These are phyloP conservation scores for Lagenidium giganteum DNA, from an alignment of 352 stramenopile species.

Conservation along the genomic window DNA sequence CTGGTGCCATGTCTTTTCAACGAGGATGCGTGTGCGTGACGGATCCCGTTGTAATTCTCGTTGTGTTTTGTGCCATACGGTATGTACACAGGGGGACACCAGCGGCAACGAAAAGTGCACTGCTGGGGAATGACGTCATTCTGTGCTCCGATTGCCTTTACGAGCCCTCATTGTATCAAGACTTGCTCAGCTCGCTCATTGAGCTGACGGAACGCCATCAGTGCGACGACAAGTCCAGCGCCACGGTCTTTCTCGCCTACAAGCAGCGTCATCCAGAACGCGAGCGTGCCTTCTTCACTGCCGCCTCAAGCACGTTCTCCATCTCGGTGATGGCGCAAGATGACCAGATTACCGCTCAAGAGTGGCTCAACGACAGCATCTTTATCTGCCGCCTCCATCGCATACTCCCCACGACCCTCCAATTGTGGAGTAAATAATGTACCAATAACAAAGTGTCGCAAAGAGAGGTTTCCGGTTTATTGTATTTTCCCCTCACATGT, in stretches of 20 bases:
- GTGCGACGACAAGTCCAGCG: background rate
- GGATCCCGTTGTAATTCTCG: too few species aligned
- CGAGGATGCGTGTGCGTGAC: background rate
- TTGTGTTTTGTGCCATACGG: slow-evolving; percentile 3
- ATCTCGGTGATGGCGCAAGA: slow-evolving; percentile 25
- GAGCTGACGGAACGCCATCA: slow-evolving; percentile 18
- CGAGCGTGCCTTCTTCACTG: slow-evolving; percentile 41
- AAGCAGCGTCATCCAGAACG: slow-evolving; percentile 54
- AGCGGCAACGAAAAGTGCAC: background rate
- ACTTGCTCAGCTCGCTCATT: slow-evolving; percentile 36
- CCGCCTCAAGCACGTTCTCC: slow-evolving; percentile 26
- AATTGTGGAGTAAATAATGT: too few species aligned
- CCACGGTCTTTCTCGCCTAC: slow-evolving; percentile 49
- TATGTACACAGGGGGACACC: background rate
- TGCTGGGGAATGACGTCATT: slow-evolving; percentile 21
- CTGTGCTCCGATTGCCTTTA: slow-evolving; percentile 72
- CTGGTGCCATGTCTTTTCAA: slow-evolving; percentile 24
- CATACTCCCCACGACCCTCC: too few species aligned
- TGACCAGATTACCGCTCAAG: slow-evolving; percentile 3
- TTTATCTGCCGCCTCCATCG: slow-evolving; percentile 29
- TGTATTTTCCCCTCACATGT: too few species aligned
- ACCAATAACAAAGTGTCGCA: too few species aligned
- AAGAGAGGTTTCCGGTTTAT: too few species aligned
- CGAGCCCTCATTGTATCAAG: slow-evolving; percentile 31
- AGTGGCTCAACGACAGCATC: slow-evolving; percentile 33